phyloP scores from a whole-genome alignment of 441 rosid species.

The Dalechampia spathulata region DNA sequence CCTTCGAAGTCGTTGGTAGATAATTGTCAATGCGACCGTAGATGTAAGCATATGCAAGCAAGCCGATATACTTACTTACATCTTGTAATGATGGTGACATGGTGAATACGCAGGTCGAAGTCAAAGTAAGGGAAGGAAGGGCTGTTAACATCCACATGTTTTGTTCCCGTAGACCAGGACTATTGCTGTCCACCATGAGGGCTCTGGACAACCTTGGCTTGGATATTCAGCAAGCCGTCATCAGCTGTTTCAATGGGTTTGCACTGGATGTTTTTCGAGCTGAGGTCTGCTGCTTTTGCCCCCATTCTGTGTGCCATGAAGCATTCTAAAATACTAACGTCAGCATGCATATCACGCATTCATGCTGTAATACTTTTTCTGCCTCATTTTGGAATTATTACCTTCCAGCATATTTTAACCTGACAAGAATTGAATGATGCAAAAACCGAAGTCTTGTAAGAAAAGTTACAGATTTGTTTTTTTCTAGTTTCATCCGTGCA shows the following conservation, averaged over 20 bases:
- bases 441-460: too few relatives aligned
- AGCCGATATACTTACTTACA: too few relatives aligned
- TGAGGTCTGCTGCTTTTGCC: slow-evolving; percentile 30
- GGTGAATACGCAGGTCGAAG: slow-evolving; percentile 37
- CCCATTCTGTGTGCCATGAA: neutral
- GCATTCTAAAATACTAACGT: neutral
- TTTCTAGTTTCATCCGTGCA: too few relatives aligned
- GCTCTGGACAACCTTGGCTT: slow-evolving; percentile 55
- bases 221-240: slow-evolving; percentile 63
- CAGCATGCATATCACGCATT: neutral
- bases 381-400: too few relatives aligned
- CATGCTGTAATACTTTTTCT: neutral
- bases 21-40: too few relatives aligned
- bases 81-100: neutral
- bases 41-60: too few relatives aligned
- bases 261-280: slow-evolving; percentile 62
- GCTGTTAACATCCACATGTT: slow-evolving; percentile 79
- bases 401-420: too few relatives aligned
- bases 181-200: slow-evolving; percentile 48
- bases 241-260: slow-evolving; percentile 65
- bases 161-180: slow-evolving; percentile 49
- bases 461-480: too few relatives aligned
- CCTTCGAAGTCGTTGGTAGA: too few relatives aligned
- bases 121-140: slow-evolving; percentile 53
- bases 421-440: too few relatives aligned